A percentile compares a stretch with the other conserved stretches of the same genome.
These are phyloP conservation scores for Martiniozyma asiatica DNA, from an alignment of 1,139 yeast species.

Conservation along the genomic window DNA sequence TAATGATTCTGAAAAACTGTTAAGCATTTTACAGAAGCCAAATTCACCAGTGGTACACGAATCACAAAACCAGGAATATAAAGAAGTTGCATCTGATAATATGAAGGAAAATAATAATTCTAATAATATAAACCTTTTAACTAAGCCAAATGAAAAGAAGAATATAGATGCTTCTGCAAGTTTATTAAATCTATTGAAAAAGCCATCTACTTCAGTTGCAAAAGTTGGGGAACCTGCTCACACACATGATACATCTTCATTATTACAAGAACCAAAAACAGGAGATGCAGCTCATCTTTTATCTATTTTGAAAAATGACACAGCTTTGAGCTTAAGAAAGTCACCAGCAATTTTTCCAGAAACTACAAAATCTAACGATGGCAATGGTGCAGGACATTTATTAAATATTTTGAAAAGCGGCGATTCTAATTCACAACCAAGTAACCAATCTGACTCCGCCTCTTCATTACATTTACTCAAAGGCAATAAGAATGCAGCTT, in stretches of 20 bases:
- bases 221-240: not conserved
- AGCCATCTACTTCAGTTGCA: conserved; percentile 5
- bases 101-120: too few species aligned
- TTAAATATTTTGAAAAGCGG: conserved; percentile 3
- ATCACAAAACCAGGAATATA: too few species aligned
- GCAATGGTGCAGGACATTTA: not conserved
- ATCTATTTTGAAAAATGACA: too few species aligned
- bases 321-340: too few species aligned
- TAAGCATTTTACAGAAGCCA: conserved; percentile 6
- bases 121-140: too few species aligned
- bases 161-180: conserved; percentile 5
- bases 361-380: not conserved
- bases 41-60: too few species aligned
- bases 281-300: not conserved
- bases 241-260: not conserved
- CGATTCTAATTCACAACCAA: too few species aligned
- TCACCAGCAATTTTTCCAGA: too few species aligned
- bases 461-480: too few species aligned
- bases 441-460: too few species aligned
- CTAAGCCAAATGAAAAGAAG: not conserved
- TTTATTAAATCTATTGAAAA: conserved; percentile 10
- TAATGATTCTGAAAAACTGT: conserved; percentile 1
- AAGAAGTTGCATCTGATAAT: too few species aligned
- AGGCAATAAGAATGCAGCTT: too few species aligned
- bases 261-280: not conserved